Evolutionary conservation across 2,329 filamentous ascomycete species (phyloP), one percentile per base, ranked within the genome.

Genomic region (Beauveria sp.): DNA sequence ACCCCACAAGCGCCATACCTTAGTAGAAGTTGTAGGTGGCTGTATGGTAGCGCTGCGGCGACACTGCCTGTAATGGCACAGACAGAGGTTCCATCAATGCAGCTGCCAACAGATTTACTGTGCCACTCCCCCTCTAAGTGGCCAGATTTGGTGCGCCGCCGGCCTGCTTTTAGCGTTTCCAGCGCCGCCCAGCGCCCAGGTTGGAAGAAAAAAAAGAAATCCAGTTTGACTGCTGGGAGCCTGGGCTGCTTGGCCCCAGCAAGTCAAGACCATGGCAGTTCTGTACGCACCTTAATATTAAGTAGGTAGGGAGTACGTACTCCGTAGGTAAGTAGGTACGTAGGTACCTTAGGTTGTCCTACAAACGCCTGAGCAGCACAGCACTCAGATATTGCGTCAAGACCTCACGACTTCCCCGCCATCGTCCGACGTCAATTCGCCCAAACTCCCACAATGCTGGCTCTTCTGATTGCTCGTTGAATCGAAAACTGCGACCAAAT

Each of bases 231-330:
- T 14, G 28, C 20, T n/a, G 40, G 26, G 53, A 16, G n/a, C 30
- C 40, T 41, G 30, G 22, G 22, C n/a, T 6, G 24, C 16, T 24
- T 30, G 41, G n/a, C 53, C 30, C 24, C 26, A 26, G 34, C 41
- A 20, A 46, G 37, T 43, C 6, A 56, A 10, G 12, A 44, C 44
- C 53, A 55, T 57, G 55, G 44, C 55, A 57, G 44, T 57, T 57
- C 10, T 34, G 30, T 34, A 12, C 30, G 30, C 5, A 34, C 30
- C 30, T 24, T 24, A 24, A 24, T 24, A 24, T 24, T 3, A 24
- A 24, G 22, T 24, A 24, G 22, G 22, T 24, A 24, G 22, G 22
- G 22, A 22, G 22, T 22, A 22, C 22, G 22, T 22, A 22, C 22
- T 22, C 22, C 22, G 22, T 22, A 22, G 22, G 22, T 3, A 24